phyloP scores from a whole-genome alignment of 2,329 filamentous ascomycete species.

The Talaromyces sp. region DNA sequence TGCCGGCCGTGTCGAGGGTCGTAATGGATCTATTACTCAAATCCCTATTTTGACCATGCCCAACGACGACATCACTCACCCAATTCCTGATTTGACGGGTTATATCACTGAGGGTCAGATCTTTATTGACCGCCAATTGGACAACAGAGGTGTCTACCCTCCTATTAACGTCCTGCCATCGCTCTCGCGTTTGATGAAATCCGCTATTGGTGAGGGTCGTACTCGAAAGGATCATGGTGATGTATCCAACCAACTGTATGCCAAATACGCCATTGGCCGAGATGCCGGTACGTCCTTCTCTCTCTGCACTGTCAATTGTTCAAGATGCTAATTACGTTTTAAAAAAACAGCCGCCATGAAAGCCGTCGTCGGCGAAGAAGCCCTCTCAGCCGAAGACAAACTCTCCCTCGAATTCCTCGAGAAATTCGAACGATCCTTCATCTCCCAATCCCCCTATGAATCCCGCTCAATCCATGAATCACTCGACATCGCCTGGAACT shows the following conservation, averaged over 20 bases:
- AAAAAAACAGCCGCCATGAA: conserved; percentile 77
- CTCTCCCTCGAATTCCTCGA: conserved; percentile 96
- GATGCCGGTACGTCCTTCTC: conserved; percentile 57
- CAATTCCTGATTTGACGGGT: conserved; percentile 95
- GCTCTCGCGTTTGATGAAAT: conserved; percentile 99
- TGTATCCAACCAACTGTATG: conserved; percentile 98
- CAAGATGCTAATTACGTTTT: background rate
- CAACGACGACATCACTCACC: conserved; percentile 98
- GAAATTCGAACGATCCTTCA: conserved; percentile 96
- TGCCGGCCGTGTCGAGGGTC: conserved; percentile 91
- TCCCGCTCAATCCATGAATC: conserved; percentile 87
- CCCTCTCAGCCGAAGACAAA: conserved; percentile 92
- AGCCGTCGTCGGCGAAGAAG: conserved; percentile 97
- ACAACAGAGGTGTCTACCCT: conserved; percentile 97
- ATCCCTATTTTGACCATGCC: conserved; percentile 99
- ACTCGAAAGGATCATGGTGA: conserved; percentile 96
- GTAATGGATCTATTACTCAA: conserved; percentile 97
- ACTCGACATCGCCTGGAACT: conserved; percentile 90
- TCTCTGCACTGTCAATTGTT: background rate
- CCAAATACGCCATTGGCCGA: conserved; percentile 98
- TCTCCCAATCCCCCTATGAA: conserved; percentile 88
- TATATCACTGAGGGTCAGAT: conserved; percentile 99
- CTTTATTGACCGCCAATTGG: conserved; percentile 85
- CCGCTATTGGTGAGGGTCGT: conserved; percentile 94
- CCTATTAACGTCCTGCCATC: conserved; percentile 98